Percentiles rank a stretch among this genome's conserved stretches.
These are phyloP conservation scores for Botrytis pseudocinerea DNA, from an alignment of 2,329 filamentous ascomycete genomes.

Conservation along the genomic window DNA sequence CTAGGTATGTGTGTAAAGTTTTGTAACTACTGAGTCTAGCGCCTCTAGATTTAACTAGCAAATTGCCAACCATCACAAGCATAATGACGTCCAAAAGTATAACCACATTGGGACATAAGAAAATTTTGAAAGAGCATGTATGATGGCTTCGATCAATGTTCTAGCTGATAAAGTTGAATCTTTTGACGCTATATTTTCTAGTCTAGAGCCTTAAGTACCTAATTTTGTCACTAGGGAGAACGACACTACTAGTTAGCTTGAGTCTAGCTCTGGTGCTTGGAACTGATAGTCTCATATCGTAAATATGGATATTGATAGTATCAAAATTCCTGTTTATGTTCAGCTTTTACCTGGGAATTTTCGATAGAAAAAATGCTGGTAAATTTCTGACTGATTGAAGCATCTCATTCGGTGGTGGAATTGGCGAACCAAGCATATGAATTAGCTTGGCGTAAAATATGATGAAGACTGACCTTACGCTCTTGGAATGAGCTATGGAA, in stretches of 20 bases:
- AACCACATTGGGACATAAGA: not conserved
- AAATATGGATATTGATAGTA: not conserved
- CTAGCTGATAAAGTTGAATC: not conserved
- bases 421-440: not conserved
- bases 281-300: not conserved
- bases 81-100: not conserved
- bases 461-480: not conserved
- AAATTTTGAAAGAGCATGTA: not conserved
- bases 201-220: not conserved
- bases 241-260: not conserved
- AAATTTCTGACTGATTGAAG: not conserved
- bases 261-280: not conserved
- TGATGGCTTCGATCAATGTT: too few relatives aligned
- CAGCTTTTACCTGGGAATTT: not conserved
- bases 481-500: not conserved
- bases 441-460: not conserved
- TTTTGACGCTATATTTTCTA: not conserved
- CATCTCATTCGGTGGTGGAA: not conserved
- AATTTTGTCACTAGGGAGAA: not conserved
- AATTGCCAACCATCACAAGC: not conserved
- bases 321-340: not conserved
- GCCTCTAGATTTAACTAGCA: not conserved
- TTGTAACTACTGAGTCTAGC: not conserved
- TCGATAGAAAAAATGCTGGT: not conserved
- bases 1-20: not conserved